Conservation (phyloP, 805 yeast genomes). For the Alloascoidea hylecoeti region DNA sequence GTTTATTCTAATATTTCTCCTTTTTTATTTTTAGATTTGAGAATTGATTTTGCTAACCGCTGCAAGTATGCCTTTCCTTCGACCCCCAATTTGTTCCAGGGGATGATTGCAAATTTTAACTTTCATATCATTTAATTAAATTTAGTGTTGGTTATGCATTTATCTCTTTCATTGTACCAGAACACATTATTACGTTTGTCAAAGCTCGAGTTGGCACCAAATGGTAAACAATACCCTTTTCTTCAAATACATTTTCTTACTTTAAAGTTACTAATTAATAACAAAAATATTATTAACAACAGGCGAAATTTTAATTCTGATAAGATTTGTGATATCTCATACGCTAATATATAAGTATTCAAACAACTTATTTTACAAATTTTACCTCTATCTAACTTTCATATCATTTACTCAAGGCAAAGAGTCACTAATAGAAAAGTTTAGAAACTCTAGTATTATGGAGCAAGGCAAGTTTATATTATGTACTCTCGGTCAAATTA, state of each 20-base stretch:
- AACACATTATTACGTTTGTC: conserved; percentile 29
- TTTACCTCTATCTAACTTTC: conserved; percentile 1
- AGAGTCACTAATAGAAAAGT: conserved; percentile 28
- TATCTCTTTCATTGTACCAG: conserved; percentile 30
- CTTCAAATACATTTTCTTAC: background rate
- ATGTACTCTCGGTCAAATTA: background rate
- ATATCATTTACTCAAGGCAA: conserved; percentile 24
- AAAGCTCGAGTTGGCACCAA: conserved; percentile 28
- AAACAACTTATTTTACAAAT: conserved; percentile 1
- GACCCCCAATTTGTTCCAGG: background rate
- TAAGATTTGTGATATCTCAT: conserved; percentile 34
- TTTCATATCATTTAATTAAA: background rate
- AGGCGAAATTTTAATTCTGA: conserved; percentile 30
- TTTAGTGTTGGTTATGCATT: conserved; percentile 37
- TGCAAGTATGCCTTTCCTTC: conserved; percentile 21
- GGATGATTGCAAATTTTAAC: too few species aligned
- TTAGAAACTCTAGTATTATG: conserved; percentile 36
- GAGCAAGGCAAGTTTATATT: conserved; percentile 14
- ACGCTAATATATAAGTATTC: conserved; percentile 26
- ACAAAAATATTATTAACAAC: background rate
- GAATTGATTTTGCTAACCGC: conserved; percentile 36
- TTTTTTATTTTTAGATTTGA: conserved; percentile 19
- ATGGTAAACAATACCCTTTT: conserved; percentile 17
- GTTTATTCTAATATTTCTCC: background rate
- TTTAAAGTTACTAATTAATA: too few species aligned